Evolutionary conservation across 192 early-diverging fungal genomes (phyloP), one percentile per base, ranked within the genome.

Genomic region (Radiomyces spectabilis): DNA sequence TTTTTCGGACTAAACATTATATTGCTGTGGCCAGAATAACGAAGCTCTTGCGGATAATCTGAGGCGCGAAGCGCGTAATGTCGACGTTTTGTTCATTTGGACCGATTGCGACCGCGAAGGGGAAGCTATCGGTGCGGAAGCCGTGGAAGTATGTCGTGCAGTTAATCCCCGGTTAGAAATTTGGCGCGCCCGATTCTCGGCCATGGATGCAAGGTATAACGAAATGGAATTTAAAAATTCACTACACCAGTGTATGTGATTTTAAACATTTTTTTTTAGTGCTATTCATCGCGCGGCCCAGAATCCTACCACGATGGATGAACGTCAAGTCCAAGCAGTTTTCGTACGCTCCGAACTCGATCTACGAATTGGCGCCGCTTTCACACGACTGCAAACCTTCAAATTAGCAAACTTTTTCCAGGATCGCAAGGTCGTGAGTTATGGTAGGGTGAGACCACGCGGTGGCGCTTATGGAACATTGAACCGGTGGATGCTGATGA

Each of bases 41-140:
- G 15, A 41, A 33, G 42, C 4, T 1, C 32, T 95, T 7, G 82
- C 75, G 15, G 39, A 66, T 5, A 97, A 95, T 61, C 47, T 99
- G 2, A 33, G 61, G 12, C 39, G 65, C 12, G 75, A 93, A 53
- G 79, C 85, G 0, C 73, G 79, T 12, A 51, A 57, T 0, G 80
- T 85, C 0, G 71, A 85, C 9, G 61, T 80, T 39, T 60, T 99
- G 29, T 82, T 94, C 39, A 99, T 99, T 40, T 99, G 96, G 96
- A 99, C 96, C 4, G 96, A 99, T 78, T 97, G 95, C 57, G 94
- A 99, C 77, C 81, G 88, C 7, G 93, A 97, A 70, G 95, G 95
- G 25, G 95, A 98, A 55, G 82, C 82, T 31, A 98, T 98, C 53
- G 95, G 96, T 12, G 63, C 69, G 9, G 96, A 99, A 50, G 78